A percentile compares a stretch with the other conserved stretches of the same genome.
phyloP scores from a whole-genome alignment of 148 eudicot species.

The Rhododendron kiyosumense region DNA sequence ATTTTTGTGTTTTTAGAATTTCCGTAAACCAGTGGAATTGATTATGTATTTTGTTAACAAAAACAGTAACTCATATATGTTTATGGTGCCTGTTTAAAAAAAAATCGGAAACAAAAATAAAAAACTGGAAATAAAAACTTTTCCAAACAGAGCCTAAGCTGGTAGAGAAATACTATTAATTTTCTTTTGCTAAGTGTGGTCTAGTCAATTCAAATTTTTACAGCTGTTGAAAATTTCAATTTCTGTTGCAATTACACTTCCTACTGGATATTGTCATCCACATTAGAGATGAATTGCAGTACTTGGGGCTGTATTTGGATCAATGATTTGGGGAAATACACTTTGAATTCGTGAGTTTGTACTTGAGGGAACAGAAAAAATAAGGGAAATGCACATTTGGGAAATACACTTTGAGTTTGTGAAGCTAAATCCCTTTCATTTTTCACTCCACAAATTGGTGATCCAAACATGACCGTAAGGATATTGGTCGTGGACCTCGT shows the following conservation, averaged over 20 bases:
- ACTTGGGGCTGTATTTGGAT: not conserved
- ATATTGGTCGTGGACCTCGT: not conserved
- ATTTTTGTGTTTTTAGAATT: too few species aligned
- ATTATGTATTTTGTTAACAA: too few species aligned
- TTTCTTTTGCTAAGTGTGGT: not conserved
- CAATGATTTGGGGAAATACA: not conserved
- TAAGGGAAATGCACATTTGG: not conserved
- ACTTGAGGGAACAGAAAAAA: not conserved
- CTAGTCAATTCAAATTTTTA: not conserved
- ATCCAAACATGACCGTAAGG: not conserved
- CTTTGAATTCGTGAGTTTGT: not conserved
- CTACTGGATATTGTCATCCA: not conserved
- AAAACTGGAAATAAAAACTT: too few species aligned
- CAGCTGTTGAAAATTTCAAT: not conserved
- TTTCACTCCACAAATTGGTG: not conserved
- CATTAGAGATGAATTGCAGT: not conserved
- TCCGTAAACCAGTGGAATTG: too few species aligned
- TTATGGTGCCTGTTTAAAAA: too few species aligned
- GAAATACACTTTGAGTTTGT: not conserved
- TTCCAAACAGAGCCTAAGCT: not conserved
- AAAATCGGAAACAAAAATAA: too few species aligned
- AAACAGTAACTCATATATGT: too few species aligned
- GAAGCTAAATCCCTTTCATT: not conserved
- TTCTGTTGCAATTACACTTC: not conserved
- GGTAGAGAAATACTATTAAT: not conserved